phyloP scores from a whole-genome alignment of 1,284 basidiomycete genomes.

The Albatrellus sp. region DNA sequence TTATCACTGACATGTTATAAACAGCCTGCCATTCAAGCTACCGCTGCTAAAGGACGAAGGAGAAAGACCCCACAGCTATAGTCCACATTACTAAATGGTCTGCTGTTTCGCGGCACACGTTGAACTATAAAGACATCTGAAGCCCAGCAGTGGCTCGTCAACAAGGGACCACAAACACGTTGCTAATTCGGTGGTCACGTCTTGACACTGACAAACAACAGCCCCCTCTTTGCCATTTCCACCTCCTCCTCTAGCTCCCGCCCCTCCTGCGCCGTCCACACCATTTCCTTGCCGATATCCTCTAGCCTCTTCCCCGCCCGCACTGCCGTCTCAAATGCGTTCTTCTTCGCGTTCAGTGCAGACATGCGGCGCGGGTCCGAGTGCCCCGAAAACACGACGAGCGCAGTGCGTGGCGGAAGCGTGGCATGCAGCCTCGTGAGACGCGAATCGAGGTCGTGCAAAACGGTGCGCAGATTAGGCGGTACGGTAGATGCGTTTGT shows the following conservation, averaged over 20 bases:
- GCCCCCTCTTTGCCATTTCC: constrained; percentile 65
- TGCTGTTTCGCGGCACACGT: no score
- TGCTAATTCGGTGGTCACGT: neutral
- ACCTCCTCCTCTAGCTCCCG: constrained; percentile 69
- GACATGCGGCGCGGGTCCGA: constrained; percentile 75
- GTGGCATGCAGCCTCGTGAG: constrained; percentile 51
- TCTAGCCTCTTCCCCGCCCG: constrained; percentile 40
- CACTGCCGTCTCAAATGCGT: constrained; percentile 60
- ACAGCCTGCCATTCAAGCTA: no score
- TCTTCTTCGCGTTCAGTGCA: constrained; percentile 52
- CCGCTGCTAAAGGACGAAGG: no score
- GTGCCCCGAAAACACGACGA: constrained; percentile 81
- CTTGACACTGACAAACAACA: constrained; percentile 76
- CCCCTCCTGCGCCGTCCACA: constrained; percentile 69
- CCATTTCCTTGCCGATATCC: constrained; percentile 20
- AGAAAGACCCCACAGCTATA: no score
- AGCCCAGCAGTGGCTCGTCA: no score
- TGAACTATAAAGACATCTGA: no score
- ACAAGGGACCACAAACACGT: neutral
- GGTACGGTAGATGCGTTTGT: constrained; percentile 8
- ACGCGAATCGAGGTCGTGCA: constrained; percentile 43
- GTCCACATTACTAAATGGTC: no score
- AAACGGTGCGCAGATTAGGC: constrained; percentile 14
- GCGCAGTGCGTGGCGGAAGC: constrained; percentile 66
- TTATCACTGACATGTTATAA: no score